Evolutionary conservation across 116 monocot genomes (phyloP).

Genomic region (Zostera marina): DNA sequence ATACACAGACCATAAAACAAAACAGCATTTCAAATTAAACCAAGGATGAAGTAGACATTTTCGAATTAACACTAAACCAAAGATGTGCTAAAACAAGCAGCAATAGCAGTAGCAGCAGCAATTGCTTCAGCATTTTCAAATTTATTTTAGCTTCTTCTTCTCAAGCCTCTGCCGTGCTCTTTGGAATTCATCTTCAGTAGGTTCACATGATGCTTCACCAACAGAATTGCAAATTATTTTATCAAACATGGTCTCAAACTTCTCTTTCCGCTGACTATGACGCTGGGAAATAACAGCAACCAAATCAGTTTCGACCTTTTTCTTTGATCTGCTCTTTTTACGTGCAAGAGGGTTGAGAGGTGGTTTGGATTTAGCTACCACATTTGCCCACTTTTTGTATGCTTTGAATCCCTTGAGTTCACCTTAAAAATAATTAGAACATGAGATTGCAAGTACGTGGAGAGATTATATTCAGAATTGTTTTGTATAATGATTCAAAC

Average conservation of each 20-base stretch:
- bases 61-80: too few relatives aligned
- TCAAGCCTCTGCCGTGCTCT: conserved; percentile 60
- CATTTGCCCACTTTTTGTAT: conserved; percentile 71
- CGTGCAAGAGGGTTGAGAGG: conserved; percentile 46
- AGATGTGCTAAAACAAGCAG: too few relatives aligned
- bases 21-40: too few relatives aligned
- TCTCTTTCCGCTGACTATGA: conserved; percentile 35
- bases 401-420: conserved; percentile 54
- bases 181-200: conserved; percentile 84
- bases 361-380: conserved; percentile 43
- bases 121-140: conserved; percentile 5
- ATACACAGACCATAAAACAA: too few relatives aligned
- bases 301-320: conserved; percentile 43
- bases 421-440: conserved; percentile 20
- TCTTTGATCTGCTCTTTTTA: conserved; percentile 48
- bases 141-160: conserved; percentile 17
- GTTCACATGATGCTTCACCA: conserved; percentile 25
- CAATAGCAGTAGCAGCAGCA: too few relatives aligned
- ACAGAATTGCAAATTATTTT: conserved; percentile 44
- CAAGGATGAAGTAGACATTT: too few relatives aligned
- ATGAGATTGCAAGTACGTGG: background rate
- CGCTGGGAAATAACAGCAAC: conserved; percentile 52
- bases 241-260: conserved; percentile 56
- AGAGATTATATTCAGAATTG: too few relatives aligned
- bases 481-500: conserved; percentile 9